Evolutionary conservation across 805 yeast genomes (phyloP).

Genomic region (Candida tallmaniae): DNA sequence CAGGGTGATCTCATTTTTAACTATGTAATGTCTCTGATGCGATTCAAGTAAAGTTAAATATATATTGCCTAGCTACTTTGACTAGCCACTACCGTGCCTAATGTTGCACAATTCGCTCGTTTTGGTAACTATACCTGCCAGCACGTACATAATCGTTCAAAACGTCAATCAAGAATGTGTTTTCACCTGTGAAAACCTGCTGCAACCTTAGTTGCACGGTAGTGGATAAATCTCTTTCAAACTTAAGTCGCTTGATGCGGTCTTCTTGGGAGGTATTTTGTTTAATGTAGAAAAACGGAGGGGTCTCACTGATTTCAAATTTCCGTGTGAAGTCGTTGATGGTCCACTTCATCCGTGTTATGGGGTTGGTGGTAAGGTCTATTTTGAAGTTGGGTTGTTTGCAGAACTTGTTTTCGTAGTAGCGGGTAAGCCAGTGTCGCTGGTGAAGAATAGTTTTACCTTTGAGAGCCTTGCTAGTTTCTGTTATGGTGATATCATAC

Average conservation of each 20-base stretch:
- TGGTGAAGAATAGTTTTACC: constrained; percentile 28
- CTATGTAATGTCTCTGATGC: no score
- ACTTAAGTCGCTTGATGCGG: constrained; percentile 7
- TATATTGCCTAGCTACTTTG: no score
- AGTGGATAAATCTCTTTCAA: background rate
- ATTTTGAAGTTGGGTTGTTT: constrained; percentile 18
- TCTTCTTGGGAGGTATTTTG: constrained; percentile 14
- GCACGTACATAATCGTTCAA: constrained; percentile 9
- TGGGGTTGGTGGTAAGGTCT: constrained; percentile 28
- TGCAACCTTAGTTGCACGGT: constrained; percentile 6
- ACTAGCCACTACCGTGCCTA: no score
- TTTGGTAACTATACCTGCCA: constrained; percentile 6
- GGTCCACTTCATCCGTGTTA: constrained; percentile 33
- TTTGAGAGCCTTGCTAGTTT: background rate
- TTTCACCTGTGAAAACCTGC: constrained; percentile 8
- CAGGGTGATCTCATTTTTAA: no score
- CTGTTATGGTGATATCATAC: background rate
- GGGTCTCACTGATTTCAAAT: constrained; percentile 11
- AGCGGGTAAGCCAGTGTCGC: constrained; percentile 23
- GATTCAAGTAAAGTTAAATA: no score
- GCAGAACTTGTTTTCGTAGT: constrained; percentile 18
- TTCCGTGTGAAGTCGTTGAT: constrained; percentile 27
- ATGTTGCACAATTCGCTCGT: no score
- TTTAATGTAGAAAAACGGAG: constrained; percentile 13
- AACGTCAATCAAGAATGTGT: constrained; percentile 7